Base-by-base conservation (phyloP, 176 grass and related monocot species). In the Raddia distichophylla region DNA sequence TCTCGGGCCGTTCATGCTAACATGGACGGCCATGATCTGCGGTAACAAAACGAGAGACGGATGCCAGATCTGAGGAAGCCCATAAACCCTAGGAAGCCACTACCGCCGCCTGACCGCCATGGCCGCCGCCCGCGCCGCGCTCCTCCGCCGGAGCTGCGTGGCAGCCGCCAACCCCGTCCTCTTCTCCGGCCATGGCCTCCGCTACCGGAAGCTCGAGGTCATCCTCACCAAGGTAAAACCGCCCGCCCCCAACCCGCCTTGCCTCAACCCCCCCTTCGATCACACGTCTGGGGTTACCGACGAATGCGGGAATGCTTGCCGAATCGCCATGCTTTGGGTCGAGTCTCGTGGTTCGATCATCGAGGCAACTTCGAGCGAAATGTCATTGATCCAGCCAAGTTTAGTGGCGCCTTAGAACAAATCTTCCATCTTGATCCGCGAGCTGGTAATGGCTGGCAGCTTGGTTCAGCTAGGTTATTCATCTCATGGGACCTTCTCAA, bases 161-260 rank as follows among this genome's bases (percentile, higher is more conserved):
- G 43, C 16, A 50, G 65, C 83, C 45, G 37, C 82, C 33, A 98
- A 98, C 59, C 92, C 96, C 9, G 7, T 86, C 15, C 77, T 98
- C 19, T 98, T 95, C 82, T 69, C 84, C 35, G 88, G 50, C 19
- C 92, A 93, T 12, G 96, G 96, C 1, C 90, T 95, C 52, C 88
- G 95, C 7, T 89, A 86, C 68, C 90, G 95, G 42, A 95, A 93
- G 85, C 84, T 98, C 11, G 95, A 98, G 78, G 92, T 98, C 75
- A 95, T 98, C 82, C 95, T 95, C 73, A 98, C 95, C 73, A 98
- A 76, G 96, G 96, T 95, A 89, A 89, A 2, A 27, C 56, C n/a
- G 16, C 9, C 35, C 33, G 8, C 43, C 42, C 22, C 6, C 74
- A 8, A 19, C 49, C 40, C 34, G 16, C 33, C 10, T 11, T 10